A percentile compares a stretch with the other conserved stretches of the same genome.
Evolutionary conservation across 257 asterid genomes (phyloP).

Genomic region (Paraleonurus japonicus): DNA sequence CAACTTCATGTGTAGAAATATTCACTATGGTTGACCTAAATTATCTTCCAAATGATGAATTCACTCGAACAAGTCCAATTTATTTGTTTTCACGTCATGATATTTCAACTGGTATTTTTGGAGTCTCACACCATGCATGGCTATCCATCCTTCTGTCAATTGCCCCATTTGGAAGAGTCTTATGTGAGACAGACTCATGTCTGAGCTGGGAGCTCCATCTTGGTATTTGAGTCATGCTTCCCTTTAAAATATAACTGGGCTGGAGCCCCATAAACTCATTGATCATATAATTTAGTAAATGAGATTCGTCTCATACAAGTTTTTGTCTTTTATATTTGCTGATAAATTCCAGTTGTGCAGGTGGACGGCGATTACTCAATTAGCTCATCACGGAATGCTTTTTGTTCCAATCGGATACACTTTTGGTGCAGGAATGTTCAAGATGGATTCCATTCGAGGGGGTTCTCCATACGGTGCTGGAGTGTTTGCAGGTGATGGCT

Average conservation of each 20-base stretch:
- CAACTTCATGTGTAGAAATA: background rate
- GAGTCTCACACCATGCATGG: background rate
- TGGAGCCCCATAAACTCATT: no score
- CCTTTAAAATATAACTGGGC: no score
- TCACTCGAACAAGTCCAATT: background rate
- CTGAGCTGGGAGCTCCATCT: no score
- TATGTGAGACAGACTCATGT: no score
- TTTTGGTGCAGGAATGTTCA: constrained; percentile 84
- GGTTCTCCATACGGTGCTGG: constrained; percentile 83
- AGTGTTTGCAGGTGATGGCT: constrained; percentile 67
- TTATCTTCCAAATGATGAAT: background rate
- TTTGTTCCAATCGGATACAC: constrained; percentile 84
- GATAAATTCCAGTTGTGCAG: constrained; percentile 23
- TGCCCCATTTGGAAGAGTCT: background rate
- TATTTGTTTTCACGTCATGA: background rate
- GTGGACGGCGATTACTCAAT: constrained; percentile 80
- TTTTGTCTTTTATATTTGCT: background rate
- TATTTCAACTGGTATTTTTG: background rate
- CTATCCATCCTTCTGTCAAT: background rate
- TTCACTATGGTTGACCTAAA: background rate
- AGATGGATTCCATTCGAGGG: constrained; percentile 64
- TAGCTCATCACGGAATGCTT: constrained; percentile 84
- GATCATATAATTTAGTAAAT: no score
- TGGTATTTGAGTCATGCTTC: no score
- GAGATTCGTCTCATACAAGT: no score